phyloP scores from a whole-genome alignment of 2,329 filamentous ascomycete species.

The Aspergillus fischeri region DNA sequence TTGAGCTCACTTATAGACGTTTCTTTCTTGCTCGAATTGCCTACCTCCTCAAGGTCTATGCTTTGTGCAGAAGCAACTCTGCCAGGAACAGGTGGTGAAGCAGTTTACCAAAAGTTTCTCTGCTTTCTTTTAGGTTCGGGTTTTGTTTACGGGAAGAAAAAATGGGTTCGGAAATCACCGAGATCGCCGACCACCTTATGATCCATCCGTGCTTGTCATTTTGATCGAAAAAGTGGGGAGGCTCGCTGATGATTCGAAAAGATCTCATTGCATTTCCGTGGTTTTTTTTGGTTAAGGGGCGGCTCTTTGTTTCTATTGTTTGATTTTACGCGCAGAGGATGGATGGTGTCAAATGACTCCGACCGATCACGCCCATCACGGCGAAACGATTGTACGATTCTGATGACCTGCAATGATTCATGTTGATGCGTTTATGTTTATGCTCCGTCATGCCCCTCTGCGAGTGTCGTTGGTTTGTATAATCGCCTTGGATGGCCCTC shows the following conservation, averaged over 20 bases:
- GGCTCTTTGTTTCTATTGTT: slow-evolving; percentile 15
- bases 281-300: slow-evolving; percentile 6
- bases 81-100: not conserved
- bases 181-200: not conserved
- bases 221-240: slow-evolving; percentile 14
- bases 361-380: slow-evolving; percentile 22
- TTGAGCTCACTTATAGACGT: not conserved
- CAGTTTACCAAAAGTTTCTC: slow-evolving; percentile 7
- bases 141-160: slow-evolving; percentile 10
- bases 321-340: slow-evolving; percentile 11
- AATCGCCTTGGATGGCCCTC: slow-evolving; percentile 9
- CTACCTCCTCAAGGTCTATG: slow-evolving; percentile 1
- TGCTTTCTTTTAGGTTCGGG: slow-evolving; percentile 12
- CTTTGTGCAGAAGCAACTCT: not conserved
- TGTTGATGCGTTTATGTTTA: slow-evolving; percentile 8
- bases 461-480: slow-evolving; percentile 10
- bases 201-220: slow-evolving; percentile 3
- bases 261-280: slow-evolving; percentile 8
- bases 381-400: slow-evolving; percentile 25
- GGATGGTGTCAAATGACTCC: slow-evolving; percentile 13
- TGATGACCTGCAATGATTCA: slow-evolving; percentile 24
- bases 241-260: slow-evolving; percentile 8
- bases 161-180: not conserved
- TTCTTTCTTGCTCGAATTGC: not conserved
- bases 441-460: slow-evolving; percentile 3